Conservation (phyloP, 1,284 basidiomycete species). For the Marasmius sp. region DNA sequence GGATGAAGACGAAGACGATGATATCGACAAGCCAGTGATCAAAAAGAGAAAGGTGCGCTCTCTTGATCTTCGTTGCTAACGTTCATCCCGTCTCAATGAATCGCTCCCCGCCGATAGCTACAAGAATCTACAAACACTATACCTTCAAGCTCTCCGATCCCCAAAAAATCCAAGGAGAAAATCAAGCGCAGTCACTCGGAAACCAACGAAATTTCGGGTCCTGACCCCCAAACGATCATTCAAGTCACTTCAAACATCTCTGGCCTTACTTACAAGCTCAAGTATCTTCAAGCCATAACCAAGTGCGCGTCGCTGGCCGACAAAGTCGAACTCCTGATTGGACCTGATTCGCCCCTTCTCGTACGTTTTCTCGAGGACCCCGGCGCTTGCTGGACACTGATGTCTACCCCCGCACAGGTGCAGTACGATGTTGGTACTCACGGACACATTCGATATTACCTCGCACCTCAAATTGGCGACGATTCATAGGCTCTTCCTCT, state of each 20-base stretch:
- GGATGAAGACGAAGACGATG: background rate
- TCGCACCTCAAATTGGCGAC: background rate
- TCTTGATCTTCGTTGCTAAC: background rate
- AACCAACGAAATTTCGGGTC: background rate
- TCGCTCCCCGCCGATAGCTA: background rate
- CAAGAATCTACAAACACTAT: background rate
- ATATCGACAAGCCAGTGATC: too few species aligned
- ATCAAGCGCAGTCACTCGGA: background rate
- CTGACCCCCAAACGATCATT: background rate
- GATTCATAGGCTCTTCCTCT: background rate
- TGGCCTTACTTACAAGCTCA: background rate
- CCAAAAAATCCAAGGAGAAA: background rate
- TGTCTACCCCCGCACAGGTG: background rate
- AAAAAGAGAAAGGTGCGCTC: background rate
- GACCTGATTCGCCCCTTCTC: background rate
- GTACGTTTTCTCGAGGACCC: background rate
- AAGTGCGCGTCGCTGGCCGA: background rate
- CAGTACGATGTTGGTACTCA: background rate
- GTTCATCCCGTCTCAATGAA: background rate
- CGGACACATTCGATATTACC: background rate
- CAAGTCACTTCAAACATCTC: background rate
- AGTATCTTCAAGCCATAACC: background rate
- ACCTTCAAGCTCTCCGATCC: background rate
- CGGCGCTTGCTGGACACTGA: background rate
- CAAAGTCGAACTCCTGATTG: background rate